A percentile compares a stretch with the other conserved stretches of the same genome.
Conservation (phyloP, 495 filamentous ascomycete species). For the Penicillium subrubescens region DNA sequence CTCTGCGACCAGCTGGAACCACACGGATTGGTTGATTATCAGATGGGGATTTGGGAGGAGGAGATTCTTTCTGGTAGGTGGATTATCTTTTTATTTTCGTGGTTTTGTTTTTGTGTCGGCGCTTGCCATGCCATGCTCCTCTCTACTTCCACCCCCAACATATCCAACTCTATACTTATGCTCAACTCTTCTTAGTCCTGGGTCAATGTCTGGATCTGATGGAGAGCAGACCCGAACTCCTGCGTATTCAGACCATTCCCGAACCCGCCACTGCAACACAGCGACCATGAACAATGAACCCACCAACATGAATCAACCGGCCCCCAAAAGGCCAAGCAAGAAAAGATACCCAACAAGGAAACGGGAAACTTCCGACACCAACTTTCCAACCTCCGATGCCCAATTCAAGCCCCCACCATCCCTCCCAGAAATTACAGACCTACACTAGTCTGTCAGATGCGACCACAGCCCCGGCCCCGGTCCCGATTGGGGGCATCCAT, state of each 20-base stretch:
- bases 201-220: conserved; percentile 64
- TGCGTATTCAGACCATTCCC: conserved; percentile 24
- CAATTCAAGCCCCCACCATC: neutral
- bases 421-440: conserved; percentile 1
- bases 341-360: neutral
- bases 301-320: neutral
- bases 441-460: too few relatives aligned
- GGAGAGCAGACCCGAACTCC: conserved; percentile 39
- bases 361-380: neutral
- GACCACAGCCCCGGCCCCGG: neutral
- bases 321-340: neutral
- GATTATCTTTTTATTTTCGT: neutral
- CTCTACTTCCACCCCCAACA: neutral
- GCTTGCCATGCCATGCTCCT: neutral
- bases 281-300: conserved; percentile 22
- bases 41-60: conserved; percentile 96
- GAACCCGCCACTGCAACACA: conserved; percentile 29
- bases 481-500: neutral
- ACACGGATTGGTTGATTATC: conserved; percentile 92
- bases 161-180: neutral
- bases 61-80: conserved; percentile 80
- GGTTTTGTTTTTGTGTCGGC: neutral
- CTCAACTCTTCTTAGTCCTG: conserved; percentile 52
- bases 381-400: neutral
- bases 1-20: conserved; percentile 85